A percentile compares a stretch with the other conserved stretches of the same genome.
These are phyloP conservation scores for Claviceps digitariae DNA, from an alignment of 2,329 filamentous ascomycete genomes.

Conservation along the genomic window DNA sequence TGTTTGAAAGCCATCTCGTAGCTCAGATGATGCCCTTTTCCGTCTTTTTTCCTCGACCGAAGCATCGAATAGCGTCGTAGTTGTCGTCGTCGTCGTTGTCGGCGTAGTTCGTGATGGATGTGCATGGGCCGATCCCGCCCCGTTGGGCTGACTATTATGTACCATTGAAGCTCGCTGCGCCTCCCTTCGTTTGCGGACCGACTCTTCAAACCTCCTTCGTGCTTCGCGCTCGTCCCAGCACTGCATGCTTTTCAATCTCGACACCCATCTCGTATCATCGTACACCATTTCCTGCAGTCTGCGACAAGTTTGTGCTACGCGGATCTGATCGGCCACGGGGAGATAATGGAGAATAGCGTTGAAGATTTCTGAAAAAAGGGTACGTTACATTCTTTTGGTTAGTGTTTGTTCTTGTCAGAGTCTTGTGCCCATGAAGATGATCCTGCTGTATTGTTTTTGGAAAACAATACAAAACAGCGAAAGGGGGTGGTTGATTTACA, in stretches of 20 bases:
- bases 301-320: conserved; percentile 70
- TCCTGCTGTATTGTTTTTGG: background rate
- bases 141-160: conserved; percentile 8
- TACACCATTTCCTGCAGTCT: conserved; percentile 97
- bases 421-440: background rate
- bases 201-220: conserved; percentile 64
- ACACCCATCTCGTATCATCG: conserved; percentile 91
- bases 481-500: background rate
- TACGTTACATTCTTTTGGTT: no score
- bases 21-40: conserved; percentile 21
- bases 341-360: conserved; percentile 81
- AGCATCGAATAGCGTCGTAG: conserved; percentile 58
- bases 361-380: conserved; percentile 60
- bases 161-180: conserved; percentile 12
- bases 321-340: conserved; percentile 70
- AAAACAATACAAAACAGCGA: background rate
- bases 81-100: conserved; percentile 19
- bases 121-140: conserved; percentile 8
- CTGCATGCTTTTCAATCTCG: conserved; percentile 71
- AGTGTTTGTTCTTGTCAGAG: conserved; percentile 4
- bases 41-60: conserved; percentile 50
- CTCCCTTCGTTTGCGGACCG: conserved; percentile 47
- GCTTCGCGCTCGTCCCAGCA: conserved; percentile 89
- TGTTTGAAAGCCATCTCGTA: conserved; percentile 65
- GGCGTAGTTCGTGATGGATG: background rate